Evolutionary conservation across 345 rosid genomes (phyloP).

Genomic region (Lepidium didymum): DNA sequence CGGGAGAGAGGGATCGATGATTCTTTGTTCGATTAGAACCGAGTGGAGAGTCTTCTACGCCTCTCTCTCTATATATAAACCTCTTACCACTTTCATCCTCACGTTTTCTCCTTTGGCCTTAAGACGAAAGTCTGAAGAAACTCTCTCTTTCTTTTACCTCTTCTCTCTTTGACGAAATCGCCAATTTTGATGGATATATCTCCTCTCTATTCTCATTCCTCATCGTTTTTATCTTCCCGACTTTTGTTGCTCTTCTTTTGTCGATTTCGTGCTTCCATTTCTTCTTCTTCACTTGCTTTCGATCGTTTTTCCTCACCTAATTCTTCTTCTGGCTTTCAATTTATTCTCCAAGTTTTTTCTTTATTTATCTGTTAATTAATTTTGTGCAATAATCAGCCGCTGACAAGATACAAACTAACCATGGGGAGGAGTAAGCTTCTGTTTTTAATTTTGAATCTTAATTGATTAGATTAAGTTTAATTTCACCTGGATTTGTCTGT

Average conservation of each 20-base stretch:
- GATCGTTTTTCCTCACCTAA: neutral
- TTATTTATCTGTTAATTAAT: neutral
- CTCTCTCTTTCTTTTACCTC: neutral
- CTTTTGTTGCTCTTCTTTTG: conserved; percentile 21
- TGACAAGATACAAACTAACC: neutral
- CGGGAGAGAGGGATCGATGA: neutral
- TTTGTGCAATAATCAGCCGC: conserved; percentile 10
- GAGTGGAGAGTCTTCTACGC: conserved; percentile 1
- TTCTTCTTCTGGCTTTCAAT: conserved; percentile 18
- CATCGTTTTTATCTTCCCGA: neutral
- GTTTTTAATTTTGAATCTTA: neutral
- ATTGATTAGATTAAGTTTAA: neutral
- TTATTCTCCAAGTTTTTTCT: conserved; percentile 28
- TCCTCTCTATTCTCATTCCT: conserved; percentile 29
- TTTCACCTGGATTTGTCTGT: conserved; percentile 4
- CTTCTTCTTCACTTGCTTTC: conserved; percentile 21
- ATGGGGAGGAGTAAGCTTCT: conserved; percentile 75
- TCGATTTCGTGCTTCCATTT: conserved; percentile 13
- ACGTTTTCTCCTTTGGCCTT: conserved; percentile 6
- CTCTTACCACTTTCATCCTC: conserved; percentile 1
- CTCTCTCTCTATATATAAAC: neutral
- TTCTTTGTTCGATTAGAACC: neutral
- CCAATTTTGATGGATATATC: conserved; percentile 59
- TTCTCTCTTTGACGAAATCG: neutral
- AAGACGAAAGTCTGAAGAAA: conserved; percentile 14